These are phyloP conservation scores for Erodium moschatum DNA, from an alignment of 441 rosid species.

Conservation along the genomic window DNA sequence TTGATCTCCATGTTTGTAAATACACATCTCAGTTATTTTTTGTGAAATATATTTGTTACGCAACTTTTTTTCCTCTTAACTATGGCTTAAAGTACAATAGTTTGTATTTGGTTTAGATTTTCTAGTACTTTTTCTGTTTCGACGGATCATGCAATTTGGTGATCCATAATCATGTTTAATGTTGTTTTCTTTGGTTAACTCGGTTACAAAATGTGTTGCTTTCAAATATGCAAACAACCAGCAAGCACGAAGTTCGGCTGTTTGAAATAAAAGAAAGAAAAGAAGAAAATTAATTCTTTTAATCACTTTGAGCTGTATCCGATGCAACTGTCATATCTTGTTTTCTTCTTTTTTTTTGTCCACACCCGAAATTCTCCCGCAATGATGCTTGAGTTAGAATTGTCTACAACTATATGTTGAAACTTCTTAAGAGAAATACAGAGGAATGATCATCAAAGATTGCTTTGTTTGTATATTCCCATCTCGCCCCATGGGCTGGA, in stretches of 20 bases:
- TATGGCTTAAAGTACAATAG: not conserved
- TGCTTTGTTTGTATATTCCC: not conserved
- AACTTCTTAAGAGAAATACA: not conserved
- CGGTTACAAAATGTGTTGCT: not conserved
- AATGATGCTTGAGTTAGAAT: not conserved
- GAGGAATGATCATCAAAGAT: not conserved
- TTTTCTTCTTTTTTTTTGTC: not conserved
- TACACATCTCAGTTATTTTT: not conserved
- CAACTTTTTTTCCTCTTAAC: not conserved
- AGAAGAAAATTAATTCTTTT: not conserved
- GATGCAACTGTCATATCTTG: not conserved
- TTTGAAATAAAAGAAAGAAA: not conserved
- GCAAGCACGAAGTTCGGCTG: not conserved
- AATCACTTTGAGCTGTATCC: not conserved
- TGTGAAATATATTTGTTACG: not conserved
- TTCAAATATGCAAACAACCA: not conserved
- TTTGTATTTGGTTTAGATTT: not conserved
- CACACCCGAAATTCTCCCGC: not conserved
- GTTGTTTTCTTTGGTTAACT: not conserved
- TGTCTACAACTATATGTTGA: not conserved
- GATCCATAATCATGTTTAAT: not conserved
- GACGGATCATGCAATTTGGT: not conserved
- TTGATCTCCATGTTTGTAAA: not conserved
- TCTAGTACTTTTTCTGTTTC: not conserved
- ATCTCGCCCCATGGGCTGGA: not conserved